phyloP scores from a whole-genome alignment of 805 yeast species.

The Saccharomycopsis microspora region DNA sequence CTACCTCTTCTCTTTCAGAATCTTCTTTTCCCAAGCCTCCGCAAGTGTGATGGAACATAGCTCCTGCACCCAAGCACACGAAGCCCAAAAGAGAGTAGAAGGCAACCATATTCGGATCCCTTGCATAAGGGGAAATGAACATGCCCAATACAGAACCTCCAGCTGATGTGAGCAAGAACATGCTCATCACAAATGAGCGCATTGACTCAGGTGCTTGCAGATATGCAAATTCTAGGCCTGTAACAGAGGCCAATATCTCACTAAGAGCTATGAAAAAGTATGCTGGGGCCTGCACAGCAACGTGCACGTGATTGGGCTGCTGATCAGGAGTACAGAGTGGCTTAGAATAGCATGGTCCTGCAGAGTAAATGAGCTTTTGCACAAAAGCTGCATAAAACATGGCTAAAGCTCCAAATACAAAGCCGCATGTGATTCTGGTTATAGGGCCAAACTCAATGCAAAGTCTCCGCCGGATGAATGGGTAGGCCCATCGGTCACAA shows the following conservation, averaged over 20 bases:
- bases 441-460: conserved; percentile 47
- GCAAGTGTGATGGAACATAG: conserved; percentile 51
- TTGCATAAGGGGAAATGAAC: conserved; percentile 55
- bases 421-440: conserved; percentile 61
- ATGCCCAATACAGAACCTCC: conserved; percentile 68
- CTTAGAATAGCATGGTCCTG: conserved; percentile 63
- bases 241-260: conserved; percentile 70
- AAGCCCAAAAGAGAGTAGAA: conserved; percentile 52
- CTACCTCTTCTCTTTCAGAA: neutral
- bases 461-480: conserved; percentile 29
- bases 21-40: conserved; percentile 41
- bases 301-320: conserved; percentile 45
- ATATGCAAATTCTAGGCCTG: conserved; percentile 78
- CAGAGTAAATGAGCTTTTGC: conserved; percentile 54
- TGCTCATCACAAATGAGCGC: conserved; percentile 49
- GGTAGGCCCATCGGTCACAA: conserved; percentile 49
- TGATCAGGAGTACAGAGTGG: conserved; percentile 39
- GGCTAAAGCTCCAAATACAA: conserved; percentile 49
- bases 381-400: conserved; percentile 71
- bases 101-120: conserved; percentile 63
- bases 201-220: conserved; percentile 66
- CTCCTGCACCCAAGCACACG: conserved; percentile 48
- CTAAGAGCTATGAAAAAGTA: conserved; percentile 63
- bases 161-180: conserved; percentile 61
- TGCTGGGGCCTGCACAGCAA: conserved; percentile 56